Evolutionary conservation across 1,284 basidiomycete species (phyloP), one percentile per base, ranked within the genome.

Genomic region (Ceratorhiza oryzae-sativae): DNA sequence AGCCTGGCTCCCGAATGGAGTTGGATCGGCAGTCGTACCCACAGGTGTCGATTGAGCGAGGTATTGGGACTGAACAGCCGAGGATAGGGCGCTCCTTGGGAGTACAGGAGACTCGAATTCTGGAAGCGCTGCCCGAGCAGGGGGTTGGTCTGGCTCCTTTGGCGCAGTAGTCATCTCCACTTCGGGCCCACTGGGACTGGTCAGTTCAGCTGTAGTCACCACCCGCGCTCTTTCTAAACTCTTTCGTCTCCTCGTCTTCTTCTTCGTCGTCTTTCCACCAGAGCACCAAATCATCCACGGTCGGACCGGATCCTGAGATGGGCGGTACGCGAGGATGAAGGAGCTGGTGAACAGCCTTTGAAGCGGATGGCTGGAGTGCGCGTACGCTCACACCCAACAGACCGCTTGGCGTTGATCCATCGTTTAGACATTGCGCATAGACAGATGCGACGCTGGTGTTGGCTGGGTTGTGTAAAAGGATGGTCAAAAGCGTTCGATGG

Each of bases 271-370:
- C 61, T 6, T 81, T 79, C 41, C 83, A 83, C 74, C 86, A 88
- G 25, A 92, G 81, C 10, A 87, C 84, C 13, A 92, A 76, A 2
- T 83, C 79, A 74, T 90, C 89, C 18, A 89, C 77, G 56, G 85
- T 83, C n/a, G 90, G 89, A 71, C 65, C 65, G 15, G 65, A 56
- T 25, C 53, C 27, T 5, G 65, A 68, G 25, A 45, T 58, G 20
- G 65, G 51, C 41, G 65, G 65, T 20, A 68, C 23, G 15, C 53
- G 51, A n/a, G 65, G 65, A 27, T 68, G 65, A 13, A 68, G 46
- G 25, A 68, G 41, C 13, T 25, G 53, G 3, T 68, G 65, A 30
- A 58, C 32, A 3, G 30, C 41, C 23, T 25, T 41, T 9, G 27
- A 36, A 36, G 42, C 18, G 9, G 32, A 34, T 27, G 34, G 20